These are phyloP conservation scores for Yamadazyma ubonensis DNA, from an alignment of 805 yeast species.

Conservation along the genomic window DNA sequence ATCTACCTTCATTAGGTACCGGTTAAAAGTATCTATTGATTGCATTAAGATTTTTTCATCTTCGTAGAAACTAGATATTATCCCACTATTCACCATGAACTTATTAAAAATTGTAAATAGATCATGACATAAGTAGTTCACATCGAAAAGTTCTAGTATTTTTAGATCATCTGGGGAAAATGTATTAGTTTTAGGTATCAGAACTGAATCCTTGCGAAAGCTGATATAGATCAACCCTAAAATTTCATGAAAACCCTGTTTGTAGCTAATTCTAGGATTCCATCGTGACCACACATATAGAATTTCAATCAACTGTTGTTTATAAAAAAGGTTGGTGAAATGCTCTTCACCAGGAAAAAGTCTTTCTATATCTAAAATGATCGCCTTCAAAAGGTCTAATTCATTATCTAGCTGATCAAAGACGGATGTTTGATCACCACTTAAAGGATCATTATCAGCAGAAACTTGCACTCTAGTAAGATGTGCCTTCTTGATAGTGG, in stretches of 20 bases:
- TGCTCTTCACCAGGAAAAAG: conserved; percentile 49
- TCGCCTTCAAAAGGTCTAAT: conserved; percentile 39
- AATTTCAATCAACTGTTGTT: conserved; percentile 38
- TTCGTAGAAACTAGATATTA: conserved; percentile 37
- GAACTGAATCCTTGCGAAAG: conserved; percentile 35
- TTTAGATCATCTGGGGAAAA: conserved; percentile 28
- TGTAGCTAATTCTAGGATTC: conserved; percentile 47
- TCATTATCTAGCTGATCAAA: conserved; percentile 23
- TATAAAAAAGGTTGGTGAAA: conserved; percentile 23
- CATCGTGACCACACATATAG: conserved; percentile 51
- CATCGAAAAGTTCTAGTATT: conserved; percentile 40
- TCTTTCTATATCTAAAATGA: conserved; percentile 52
- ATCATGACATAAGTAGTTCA: conserved; percentile 40
- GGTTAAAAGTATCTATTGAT: conserved; percentile 49
- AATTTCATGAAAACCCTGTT: conserved; percentile 57
- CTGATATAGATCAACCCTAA: conserved; percentile 48
- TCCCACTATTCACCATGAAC: conserved; percentile 41
- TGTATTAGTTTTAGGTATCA: conserved; percentile 25
- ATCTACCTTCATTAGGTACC: conserved; percentile 49
- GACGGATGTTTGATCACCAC: conserved; percentile 11
- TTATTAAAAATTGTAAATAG: conserved; percentile 43
- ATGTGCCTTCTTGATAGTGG: conserved; percentile 10
- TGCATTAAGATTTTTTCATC: conserved; percentile 42
- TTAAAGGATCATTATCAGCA: conserved; percentile 12
- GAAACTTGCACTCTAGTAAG: conserved; percentile 22